A percentile compares a stretch with the other conserved stretches of the same genome.
phyloP scores from a whole-genome alignment of 805 yeast species.

The Torulaspora maleeae region DNA sequence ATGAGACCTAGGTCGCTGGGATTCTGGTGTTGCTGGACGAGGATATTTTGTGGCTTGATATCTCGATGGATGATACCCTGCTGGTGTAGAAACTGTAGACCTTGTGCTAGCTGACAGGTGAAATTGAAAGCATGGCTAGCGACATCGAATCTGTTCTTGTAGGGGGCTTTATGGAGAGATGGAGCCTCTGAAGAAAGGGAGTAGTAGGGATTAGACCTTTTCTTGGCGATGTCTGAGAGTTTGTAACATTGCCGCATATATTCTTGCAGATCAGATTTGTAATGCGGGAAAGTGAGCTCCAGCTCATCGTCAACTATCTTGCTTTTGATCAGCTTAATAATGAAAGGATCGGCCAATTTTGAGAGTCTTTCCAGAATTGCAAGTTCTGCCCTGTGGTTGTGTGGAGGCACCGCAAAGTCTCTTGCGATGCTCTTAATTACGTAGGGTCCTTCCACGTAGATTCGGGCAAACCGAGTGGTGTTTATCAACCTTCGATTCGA shows the following conservation, averaged over 20 bases:
- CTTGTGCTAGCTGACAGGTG: constrained; percentile 66
- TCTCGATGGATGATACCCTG: constrained; percentile 92
- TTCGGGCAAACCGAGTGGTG: constrained; percentile 28
- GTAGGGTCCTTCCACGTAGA: constrained; percentile 14
- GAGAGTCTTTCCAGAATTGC: constrained; percentile 20
- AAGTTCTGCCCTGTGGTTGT: constrained; percentile 27
- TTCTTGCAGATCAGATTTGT: constrained; percentile 18
- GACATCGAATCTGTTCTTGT: constrained; percentile 21
- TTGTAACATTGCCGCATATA: constrained; percentile 20
- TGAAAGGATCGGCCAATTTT: constrained; percentile 3
- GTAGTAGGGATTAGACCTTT: constrained; percentile 23
- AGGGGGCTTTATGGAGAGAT: background rate
- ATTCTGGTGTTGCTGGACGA: constrained; percentile 43
- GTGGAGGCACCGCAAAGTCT: constrained; percentile 29
- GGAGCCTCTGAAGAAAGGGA: constrained; percentile 1
- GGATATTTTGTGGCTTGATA: constrained; percentile 87
- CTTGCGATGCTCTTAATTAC: constrained; percentile 24
- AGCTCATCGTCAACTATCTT: constrained; percentile 15
- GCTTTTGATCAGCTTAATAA: constrained; percentile 20
- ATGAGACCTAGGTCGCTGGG: constrained; percentile 43
- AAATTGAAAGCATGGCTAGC: constrained; percentile 39
- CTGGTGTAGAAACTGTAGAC: constrained; percentile 75
- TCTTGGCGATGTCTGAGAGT: constrained; percentile 2
- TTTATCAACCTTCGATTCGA: constrained; percentile 12
- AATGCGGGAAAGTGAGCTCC: constrained; percentile 20